Base-by-base conservation (phyloP, 2,329 filamentous ascomycete species). In the Colletotrichum cereale region DNA sequence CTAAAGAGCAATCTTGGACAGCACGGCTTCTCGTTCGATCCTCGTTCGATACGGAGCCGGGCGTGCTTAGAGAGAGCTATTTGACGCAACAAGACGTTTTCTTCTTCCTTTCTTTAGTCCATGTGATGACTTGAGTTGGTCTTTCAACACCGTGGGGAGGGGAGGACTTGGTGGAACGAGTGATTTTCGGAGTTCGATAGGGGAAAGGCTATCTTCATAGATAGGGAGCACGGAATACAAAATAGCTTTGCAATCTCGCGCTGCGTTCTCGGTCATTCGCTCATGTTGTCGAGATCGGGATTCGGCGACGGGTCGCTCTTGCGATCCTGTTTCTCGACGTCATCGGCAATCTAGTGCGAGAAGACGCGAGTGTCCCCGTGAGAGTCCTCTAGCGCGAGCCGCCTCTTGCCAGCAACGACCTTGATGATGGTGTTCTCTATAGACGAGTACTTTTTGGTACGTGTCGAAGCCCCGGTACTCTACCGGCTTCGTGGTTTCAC, bases 311-410 rank as follows among this genome's bases (percentile, higher is more conserved):
- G 47, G 48, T 73, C 70, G 70, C 73, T 73, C 14, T 52, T 24
- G 31, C 70, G 93, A 50, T 71, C 80, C 75, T 87, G 81, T 53
- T 83, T 76, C 79, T 87, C 86, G 38, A 87, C 85, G 50, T 92
- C 90, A 40, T 86, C 85, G 53, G 87, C 88, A 0, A 94, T 93
- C 82, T 97, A 86, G 83, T 95, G 92, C 2, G 89, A 93, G 55
- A 97, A 87, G 1, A 97, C 92, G 10, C 92, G 91, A 77, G 97
- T 95, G 81, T 96, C 85, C 83, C 97, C 95, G 82, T 97, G 95
- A 1, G 93, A 92, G 66, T 47, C 21, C 10, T 93, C 80, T 97
- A 94, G 62, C 94, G 86, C 12, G 89, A 93, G 36, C 85, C 87
- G 40, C 93, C 93, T n/a, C 77, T 91, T 88, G 67, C 90, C 89